These are phyloP conservation scores for Salvia splendens DNA, from an alignment of 257 asterid species.

Conservation along the genomic window DNA sequence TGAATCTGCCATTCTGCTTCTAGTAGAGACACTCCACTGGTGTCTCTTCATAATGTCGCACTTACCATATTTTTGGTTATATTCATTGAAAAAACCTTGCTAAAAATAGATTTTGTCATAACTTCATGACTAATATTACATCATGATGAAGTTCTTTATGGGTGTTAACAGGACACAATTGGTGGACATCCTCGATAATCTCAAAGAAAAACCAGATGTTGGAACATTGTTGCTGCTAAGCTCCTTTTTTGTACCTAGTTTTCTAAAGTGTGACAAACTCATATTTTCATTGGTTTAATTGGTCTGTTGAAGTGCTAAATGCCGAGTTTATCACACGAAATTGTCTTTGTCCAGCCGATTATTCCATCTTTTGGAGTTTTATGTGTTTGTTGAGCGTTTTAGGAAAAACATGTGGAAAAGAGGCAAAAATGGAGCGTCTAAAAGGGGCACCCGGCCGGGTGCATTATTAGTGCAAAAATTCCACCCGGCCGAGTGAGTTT, in stretches of 20 bases:
- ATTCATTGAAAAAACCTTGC: constrained; percentile 16
- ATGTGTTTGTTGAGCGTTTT: too few relatives aligned
- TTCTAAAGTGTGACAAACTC: too few relatives aligned
- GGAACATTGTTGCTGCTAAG: constrained; percentile 76
- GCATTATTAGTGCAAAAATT: too few relatives aligned
- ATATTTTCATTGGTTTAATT: too few relatives aligned
- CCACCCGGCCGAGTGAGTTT: too few relatives aligned
- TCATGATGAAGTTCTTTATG: constrained; percentile 26
- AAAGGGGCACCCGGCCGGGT: too few relatives aligned
- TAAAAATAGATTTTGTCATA: not conserved
- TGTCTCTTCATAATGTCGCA: not conserved
- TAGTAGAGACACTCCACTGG: not conserved
- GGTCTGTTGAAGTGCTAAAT: too few relatives aligned
- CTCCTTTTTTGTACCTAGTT: constrained; percentile 12
- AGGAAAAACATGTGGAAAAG: too few relatives aligned
- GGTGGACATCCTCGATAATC: constrained; percentile 81
- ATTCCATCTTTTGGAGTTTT: too few relatives aligned
- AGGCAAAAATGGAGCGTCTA: too few relatives aligned
- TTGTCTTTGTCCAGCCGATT: too few relatives aligned
- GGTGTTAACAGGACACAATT: constrained; percentile 63
- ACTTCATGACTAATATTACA: constrained; percentile 12
- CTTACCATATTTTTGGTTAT: constrained; percentile 3
- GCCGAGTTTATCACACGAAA: too few relatives aligned
- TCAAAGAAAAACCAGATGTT: constrained; percentile 96
- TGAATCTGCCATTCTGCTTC: constrained; percentile 4